Percentiles rank a stretch among this genome's conserved stretches.
phyloP scores from a whole-genome alignment of 2,329 filamentous ascomycete genomes.

The Xylaria sp. region DNA sequence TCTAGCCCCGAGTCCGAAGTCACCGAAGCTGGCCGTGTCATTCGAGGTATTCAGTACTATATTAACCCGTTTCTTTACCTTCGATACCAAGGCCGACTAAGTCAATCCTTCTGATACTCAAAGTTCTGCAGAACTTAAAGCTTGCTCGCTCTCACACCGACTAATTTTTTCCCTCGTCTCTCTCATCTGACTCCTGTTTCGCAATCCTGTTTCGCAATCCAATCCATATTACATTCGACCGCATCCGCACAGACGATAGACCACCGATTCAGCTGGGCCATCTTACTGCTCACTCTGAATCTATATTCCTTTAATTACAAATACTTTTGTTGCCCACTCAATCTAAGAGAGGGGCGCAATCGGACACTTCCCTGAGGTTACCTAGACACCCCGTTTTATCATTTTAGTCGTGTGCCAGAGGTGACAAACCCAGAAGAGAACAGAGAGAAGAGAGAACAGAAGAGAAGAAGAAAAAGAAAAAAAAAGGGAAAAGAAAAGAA shows the following conservation, averaged over 20 bases:
- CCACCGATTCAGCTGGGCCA: neutral
- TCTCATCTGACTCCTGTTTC: slow-evolving; percentile 19
- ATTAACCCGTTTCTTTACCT: slow-evolving; percentile 5
- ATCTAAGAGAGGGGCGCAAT: slow-evolving; percentile 4
- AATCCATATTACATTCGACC: neutral
- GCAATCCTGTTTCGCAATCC: neutral
- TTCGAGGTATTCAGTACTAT: slow-evolving; percentile 5
- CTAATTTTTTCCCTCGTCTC: slow-evolving; percentile 3
- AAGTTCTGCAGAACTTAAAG: slow-evolving; percentile 13
- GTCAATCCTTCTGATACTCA: neutral
- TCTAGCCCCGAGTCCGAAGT: neutral
- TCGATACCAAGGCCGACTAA: slow-evolving; percentile 16
- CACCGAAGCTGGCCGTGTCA: neutral
- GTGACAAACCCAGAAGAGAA: neutral
- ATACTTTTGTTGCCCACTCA: neutral
- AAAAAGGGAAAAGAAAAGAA: neutral
- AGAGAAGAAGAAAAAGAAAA: neutral
- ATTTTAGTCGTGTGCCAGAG: neutral
- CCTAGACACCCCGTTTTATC: neutral
- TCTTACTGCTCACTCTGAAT: neutral
- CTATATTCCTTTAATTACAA: slow-evolving; percentile 19
- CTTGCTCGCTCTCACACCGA: slow-evolving; percentile 16
- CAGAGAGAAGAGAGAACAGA: neutral
- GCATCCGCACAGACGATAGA: neutral
- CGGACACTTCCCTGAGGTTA: neutral